phyloP scores from a whole-genome alignment of 345 rosid genomes.

The Hypericum perforatum region DNA sequence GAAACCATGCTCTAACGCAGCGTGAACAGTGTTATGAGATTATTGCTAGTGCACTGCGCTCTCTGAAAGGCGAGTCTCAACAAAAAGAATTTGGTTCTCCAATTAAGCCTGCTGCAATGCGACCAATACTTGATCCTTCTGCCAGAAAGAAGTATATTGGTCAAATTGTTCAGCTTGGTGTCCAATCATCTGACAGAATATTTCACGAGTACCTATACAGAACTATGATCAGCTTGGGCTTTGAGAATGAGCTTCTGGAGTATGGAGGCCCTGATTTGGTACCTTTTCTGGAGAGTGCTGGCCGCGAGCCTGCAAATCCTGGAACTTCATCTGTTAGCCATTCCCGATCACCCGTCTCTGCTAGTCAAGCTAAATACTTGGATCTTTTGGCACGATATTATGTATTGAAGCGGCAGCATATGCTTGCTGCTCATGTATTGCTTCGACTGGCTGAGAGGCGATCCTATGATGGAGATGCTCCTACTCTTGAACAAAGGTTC shows the following conservation, averaged over 20 bases:
- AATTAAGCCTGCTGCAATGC: conserved; percentile 32
- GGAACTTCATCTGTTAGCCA: conserved; percentile 48
- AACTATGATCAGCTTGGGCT: conserved; percentile 78
- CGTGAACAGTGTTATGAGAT: conserved; percentile 90
- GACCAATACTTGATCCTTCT: conserved; percentile 54
- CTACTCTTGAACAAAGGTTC: conserved; percentile 79
- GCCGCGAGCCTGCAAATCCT: conserved; percentile 44
- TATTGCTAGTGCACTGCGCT: conserved; percentile 59
- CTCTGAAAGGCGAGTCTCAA: conserved; percentile 49
- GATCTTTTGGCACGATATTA: conserved; percentile 89
- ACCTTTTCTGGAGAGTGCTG: conserved; percentile 85
- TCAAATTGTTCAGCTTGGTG: conserved; percentile 94
- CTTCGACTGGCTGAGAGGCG: conserved; percentile 90
- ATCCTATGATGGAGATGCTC: conserved; percentile 48
- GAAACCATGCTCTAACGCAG: conserved; percentile 67
- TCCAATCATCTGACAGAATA: conserved; percentile 80
- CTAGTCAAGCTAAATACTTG: conserved; percentile 66
- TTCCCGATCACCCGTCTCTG: conserved; percentile 40
- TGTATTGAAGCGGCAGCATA: conserved; percentile 82
- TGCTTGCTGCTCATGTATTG: conserved; percentile 89
- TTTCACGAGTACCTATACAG: conserved; percentile 79
- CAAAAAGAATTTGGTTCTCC: conserved; percentile 52
- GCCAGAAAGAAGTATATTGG: conserved; percentile 65
- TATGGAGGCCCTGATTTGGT: conserved; percentile 96
- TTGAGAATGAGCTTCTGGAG: conserved; percentile 89